These are phyloP conservation scores for Arthrobotrys sphaeroides DNA, from an alignment of 2,329 filamentous ascomycete species.

Conservation along the genomic window DNA sequence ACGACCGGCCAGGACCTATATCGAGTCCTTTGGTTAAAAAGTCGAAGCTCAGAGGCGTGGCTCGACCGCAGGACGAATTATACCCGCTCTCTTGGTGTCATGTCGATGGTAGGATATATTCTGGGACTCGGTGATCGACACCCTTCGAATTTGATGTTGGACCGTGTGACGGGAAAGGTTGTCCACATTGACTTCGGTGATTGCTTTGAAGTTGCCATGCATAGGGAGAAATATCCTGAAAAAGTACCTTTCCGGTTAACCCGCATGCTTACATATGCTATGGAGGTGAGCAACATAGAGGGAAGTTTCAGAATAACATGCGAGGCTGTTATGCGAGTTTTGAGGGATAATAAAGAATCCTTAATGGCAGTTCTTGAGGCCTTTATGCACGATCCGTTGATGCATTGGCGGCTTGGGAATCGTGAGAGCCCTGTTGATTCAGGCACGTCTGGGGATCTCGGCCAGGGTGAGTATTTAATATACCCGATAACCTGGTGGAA, in stretches of 20 bases:
- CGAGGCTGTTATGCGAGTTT: constrained; percentile 96
- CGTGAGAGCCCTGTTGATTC: constrained; percentile 57
- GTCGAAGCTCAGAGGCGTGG: constrained; percentile 97
- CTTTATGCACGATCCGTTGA: constrained; percentile 98
- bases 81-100: constrained; percentile 93
- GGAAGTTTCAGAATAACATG: constrained; percentile 98
- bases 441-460: constrained; percentile 24
- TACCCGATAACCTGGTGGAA: neutral
- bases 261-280: constrained; percentile 98
- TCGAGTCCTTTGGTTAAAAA: constrained; percentile 97
- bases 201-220: constrained; percentile 99
- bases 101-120: constrained; percentile 99
- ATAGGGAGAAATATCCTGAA: constrained; percentile 98
- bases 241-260: constrained; percentile 97
- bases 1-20: constrained; percentile 99
- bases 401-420: constrained; percentile 83
- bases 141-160: constrained; percentile 96
- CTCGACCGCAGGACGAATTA: constrained; percentile 98
- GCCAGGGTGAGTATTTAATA: neutral
- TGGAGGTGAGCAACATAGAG: constrained; percentile 99
- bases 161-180: constrained; percentile 93
- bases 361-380: constrained; percentile 98
- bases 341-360: constrained; percentile 96
- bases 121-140: constrained; percentile 95
- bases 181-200: constrained; percentile 99